Evolutionary conservation across 1,284 basidiomycete species (phyloP).

Genomic region (Ceratobasidium sp.): DNA sequence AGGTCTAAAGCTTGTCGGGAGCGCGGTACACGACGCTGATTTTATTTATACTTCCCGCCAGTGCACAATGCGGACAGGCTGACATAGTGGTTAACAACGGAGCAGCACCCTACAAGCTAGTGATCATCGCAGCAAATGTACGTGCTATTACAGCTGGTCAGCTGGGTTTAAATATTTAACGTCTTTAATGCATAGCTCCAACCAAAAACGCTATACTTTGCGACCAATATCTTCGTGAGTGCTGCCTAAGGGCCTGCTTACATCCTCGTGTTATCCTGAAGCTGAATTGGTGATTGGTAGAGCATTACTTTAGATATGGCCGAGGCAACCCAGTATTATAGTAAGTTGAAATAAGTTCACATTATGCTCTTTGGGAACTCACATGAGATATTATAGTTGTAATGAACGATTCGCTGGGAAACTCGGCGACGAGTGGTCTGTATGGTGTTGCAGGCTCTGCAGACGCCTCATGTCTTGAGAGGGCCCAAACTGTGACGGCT

Average conservation of each 20-base stretch:
- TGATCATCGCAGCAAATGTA: slow-evolving; percentile 15
- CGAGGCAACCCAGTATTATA: slow-evolving; percentile 11
- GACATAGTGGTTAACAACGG: slow-evolving; percentile 8
- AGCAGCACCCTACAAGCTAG: slow-evolving; percentile 20
- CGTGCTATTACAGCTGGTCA: not conserved
- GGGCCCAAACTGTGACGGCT: slow-evolving; percentile 14
- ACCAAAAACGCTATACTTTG: slow-evolving; percentile 32
- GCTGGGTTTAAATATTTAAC: not conserved
- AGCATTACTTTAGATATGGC: slow-evolving; percentile 11
- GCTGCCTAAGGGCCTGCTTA: not conserved
- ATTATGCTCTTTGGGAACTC: not conserved
- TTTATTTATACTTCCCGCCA: not conserved
- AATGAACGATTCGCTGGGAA: not conserved
- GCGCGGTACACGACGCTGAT: not conserved
- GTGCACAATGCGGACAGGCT: slow-evolving; percentile 26
- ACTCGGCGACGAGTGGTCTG: not conserved
- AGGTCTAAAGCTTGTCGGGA: not conserved
- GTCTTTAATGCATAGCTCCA: not conserved
- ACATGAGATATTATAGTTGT: slow-evolving; percentile 15
- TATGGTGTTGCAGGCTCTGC: slow-evolving; percentile 8
- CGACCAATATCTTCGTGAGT: slow-evolving; percentile 24
- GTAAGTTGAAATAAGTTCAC: not conserved
- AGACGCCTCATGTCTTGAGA: slow-evolving; percentile 8
- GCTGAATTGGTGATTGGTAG: not conserved
- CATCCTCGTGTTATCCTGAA: not conserved